phyloP scores from a whole-genome alignment of 169 alveolate genomes.

The Eimeria necatrix region DNA sequence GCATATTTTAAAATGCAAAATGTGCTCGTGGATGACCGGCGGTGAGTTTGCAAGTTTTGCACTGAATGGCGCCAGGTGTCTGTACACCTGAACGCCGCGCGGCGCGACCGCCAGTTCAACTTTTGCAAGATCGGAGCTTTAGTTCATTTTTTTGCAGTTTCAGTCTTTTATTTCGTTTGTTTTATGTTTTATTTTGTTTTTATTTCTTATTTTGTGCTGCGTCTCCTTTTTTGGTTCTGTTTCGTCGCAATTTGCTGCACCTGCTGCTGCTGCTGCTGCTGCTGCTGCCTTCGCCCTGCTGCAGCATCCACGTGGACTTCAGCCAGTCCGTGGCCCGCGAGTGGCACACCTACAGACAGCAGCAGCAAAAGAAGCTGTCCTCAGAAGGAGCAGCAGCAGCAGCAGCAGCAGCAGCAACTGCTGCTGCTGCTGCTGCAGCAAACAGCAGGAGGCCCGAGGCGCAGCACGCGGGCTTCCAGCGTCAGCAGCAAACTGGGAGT shows the following conservation, averaged over 20 bases:
- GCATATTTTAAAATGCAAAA: slow-evolving; percentile 98
- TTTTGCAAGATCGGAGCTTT: no score
- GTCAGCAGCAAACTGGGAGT: no score
- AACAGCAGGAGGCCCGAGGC: background rate
- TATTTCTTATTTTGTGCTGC: background rate
- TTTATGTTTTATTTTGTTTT: background rate
- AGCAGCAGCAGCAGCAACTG: slow-evolving; percentile 33
- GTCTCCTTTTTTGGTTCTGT: background rate
- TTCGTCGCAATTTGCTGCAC: background rate
- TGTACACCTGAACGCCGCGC: background rate
- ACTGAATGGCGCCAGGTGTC: background rate
- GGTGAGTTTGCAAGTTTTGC: slow-evolving; percentile 13
- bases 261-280: background rate
- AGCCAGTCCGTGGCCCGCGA: slow-evolving; percentile 73
- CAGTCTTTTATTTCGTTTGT: background rate
- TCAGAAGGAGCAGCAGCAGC: background rate
- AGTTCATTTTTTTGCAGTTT: background rate
- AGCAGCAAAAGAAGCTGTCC: background rate
- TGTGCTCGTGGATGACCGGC: slow-evolving; percentile 96
- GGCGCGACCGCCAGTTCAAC: no score
- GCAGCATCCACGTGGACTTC: slow-evolving; percentile 82
- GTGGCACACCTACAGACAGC: slow-evolving; percentile 21
- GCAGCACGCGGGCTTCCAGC: background rate
- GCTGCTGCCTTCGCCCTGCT: background rate
- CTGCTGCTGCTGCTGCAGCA: slow-evolving; percentile 17